Conservation (phyloP, 2,329 filamentous ascomycete species). For the Fusarium mexicanum region DNA sequence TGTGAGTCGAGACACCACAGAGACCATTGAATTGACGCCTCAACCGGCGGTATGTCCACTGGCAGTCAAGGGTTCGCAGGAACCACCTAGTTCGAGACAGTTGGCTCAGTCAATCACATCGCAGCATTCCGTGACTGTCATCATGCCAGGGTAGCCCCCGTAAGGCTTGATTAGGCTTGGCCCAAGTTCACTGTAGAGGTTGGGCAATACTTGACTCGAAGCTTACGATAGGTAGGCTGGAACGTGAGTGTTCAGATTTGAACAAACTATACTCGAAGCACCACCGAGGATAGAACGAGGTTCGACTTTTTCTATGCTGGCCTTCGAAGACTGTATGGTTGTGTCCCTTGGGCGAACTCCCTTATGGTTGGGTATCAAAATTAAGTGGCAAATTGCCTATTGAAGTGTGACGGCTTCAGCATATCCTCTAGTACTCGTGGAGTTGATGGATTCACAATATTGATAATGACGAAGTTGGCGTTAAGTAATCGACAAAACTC, state of each 20-base stretch:
- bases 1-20: constrained; percentile 14
- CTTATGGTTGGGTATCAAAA: neutral
- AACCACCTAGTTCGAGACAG: constrained; percentile 42
- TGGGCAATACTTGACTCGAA: constrained; percentile 9
- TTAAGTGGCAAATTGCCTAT: neutral
- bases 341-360: neutral
- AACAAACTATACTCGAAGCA: constrained; percentile 2
- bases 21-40: constrained; percentile 23
- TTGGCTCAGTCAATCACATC: constrained; percentile 36
- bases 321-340: neutral
- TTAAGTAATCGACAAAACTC: neutral
- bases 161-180: constrained; percentile 22
- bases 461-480: constrained; percentile 6
- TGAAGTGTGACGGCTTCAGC: neutral
- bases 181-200: constrained; percentile 12
- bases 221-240: neutral
- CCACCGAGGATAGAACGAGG: neutral
- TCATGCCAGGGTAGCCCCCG: constrained; percentile 22
- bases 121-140: constrained; percentile 17
- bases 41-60: constrained; percentile 8
- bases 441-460: neutral
- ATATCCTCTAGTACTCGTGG: neutral
- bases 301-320: neutral
- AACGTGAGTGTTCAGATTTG: neutral
- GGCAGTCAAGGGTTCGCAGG: constrained; percentile 40